Evolutionary conservation across 2,329 filamentous ascomycete genomes (phyloP).

Genomic region (Pseudogymnoascus sp.): DNA sequence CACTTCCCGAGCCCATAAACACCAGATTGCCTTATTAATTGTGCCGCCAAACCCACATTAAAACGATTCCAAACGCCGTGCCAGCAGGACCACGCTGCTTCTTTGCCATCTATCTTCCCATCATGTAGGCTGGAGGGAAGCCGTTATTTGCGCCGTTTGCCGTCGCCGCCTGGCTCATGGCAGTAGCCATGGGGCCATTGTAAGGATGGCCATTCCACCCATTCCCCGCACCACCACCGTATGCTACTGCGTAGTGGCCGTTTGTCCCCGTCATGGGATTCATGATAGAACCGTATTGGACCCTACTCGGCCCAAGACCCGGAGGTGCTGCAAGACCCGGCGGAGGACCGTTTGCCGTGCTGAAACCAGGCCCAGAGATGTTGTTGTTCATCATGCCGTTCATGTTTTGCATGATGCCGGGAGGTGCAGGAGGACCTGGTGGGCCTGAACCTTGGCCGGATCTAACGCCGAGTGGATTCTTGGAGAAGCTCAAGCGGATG

Average conservation of each 20-base stretch:
- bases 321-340: conserved; percentile 72
- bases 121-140: conserved; percentile 29
- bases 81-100: background rate
- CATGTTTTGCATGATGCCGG: conserved; percentile 43
- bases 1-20: conserved; percentile 3
- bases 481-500: conserved; percentile 92
- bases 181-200: conserved; percentile 24
- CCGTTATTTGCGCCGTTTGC: conserved; percentile 22
- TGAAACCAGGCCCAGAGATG: conserved; percentile 23
- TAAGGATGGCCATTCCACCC: conserved; percentile 24
- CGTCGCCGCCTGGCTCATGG: conserved; percentile 18
- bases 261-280: conserved; percentile 19
- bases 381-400: conserved; percentile 44
- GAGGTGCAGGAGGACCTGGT: conserved; percentile 33
- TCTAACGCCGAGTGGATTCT: conserved; percentile 89
- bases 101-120: conserved; percentile 24
- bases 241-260: conserved; percentile 16
- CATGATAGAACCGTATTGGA: conserved; percentile 20
- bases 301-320: conserved; percentile 41
- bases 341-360: conserved; percentile 55
- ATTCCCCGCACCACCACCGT: conserved; percentile 14
- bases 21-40: conserved; percentile 2
- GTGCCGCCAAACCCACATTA: conserved; percentile 1
- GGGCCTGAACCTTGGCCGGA: conserved; percentile 50
- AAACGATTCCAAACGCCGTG: conserved; percentile 9